phyloP scores from a whole-genome alignment of 768 basidiomycete genomes.

The Dacryopinax primogenitus region DNA sequence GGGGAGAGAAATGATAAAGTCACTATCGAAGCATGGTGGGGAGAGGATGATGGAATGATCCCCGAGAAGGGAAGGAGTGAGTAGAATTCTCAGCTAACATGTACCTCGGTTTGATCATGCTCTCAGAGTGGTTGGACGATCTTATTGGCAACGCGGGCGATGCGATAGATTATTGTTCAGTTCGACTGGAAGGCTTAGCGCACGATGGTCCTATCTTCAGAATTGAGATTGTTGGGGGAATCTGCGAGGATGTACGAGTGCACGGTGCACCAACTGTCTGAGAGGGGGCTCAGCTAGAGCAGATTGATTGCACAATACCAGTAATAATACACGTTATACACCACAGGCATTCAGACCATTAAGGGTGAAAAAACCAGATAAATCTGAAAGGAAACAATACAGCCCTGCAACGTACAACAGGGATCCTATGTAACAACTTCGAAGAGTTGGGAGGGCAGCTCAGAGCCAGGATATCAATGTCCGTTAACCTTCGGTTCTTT shows the following conservation, averaged over 20 bases:
- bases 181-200: not conserved
- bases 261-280: not conserved
- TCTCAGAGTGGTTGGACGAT: not conserved
- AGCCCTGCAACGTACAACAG: conserved; percentile 7
- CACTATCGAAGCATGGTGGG: not conserved
- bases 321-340: conserved; percentile 6
- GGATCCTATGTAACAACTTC: not conserved
- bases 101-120: not conserved
- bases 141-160: not conserved
- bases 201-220: not conserved
- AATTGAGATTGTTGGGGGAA: not conserved
- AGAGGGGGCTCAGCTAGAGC: not conserved
- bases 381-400: conserved; percentile 1
- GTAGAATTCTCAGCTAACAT: not conserved
- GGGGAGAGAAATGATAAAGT: not conserved
- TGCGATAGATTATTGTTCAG: not conserved
- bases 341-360: not conserved
- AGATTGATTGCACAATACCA: conserved; percentile 8
- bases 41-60: not conserved
- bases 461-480: not conserved
- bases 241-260: not conserved
- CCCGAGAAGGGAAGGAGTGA: not conserved
- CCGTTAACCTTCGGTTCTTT: not conserved
- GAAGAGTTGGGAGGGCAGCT: conserved; percentile 2
- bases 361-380: not conserved